Base-by-base conservation (phyloP, 164 flowering plant genomes). In the Berberis thunbergii region DNA sequence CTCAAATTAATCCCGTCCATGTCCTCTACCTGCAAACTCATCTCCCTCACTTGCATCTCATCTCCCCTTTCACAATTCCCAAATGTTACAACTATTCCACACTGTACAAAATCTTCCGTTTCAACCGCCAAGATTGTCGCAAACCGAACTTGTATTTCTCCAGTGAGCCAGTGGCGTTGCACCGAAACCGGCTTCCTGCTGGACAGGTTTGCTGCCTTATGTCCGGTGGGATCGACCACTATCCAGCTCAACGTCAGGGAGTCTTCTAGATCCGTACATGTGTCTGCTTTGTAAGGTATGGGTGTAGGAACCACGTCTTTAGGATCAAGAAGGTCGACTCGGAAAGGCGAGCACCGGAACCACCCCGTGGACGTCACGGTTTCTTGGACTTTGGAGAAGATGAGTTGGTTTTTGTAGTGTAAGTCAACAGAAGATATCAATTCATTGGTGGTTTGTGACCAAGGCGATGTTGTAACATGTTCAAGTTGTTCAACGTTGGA, bases 391-490 rank as follows among this genome's bases (percentile, higher is more conserved):
- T 70, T 80, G 9, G 96, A 85, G 72, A 78, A 77, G 12, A 92
- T 63, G 3, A 72, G 71, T 1, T 60, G 8, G 67, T 64, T 65
- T 6, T 72, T 41, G 78, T 78, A 84, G 76, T 61, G 75, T 26
- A 92, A 45, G 69, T 92, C 96, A n/a, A 92, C 93, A 69, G 95
- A 86, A 0, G 95, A 92, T 66, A 92, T 76, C 7, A 89, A 49
- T 3, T 70, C 75, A 26, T 26, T 2, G 64, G 7, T 26, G 3
- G 79, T 40, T 0, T 59, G 60, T 2, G 69, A n/a, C n/a, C 40
- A 4, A 46, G 39, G 67, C 59, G 26, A 26, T 26, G 5, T 49
- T 53, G 0, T 65, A 50, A 39, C 38, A 5, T 43, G 40, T 40
- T 60, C 56, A 7, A 63, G 54, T 44, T 54, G 60, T 13, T 6